Base-by-base conservation (phyloP, 2,329 filamentous ascomycete genomes). In the Cladosporium austrohemisphaericum region DNA sequence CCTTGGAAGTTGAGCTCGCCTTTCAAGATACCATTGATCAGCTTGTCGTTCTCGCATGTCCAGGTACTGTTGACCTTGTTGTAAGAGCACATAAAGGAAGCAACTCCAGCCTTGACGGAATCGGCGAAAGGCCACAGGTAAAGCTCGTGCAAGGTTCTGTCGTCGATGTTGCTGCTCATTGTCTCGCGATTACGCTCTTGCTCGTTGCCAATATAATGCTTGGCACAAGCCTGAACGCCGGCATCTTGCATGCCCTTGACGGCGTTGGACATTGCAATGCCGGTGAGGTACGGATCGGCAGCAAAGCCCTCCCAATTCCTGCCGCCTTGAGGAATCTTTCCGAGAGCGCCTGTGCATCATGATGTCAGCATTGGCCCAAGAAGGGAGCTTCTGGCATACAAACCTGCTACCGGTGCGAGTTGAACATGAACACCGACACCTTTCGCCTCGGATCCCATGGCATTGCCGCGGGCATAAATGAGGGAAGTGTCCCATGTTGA, bases 401-500 rank as follows among this genome's bases (percentile, higher is more conserved):
- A 11, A 1, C 86, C 86, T 50, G 88, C 82, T 0, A 88, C 87
- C 2, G 89, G 89, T 0, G 88, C 89, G 36, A 94, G 75, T 60
- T 85, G 78, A 43, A 87, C 80, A 63, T 85, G 86, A 44, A 86
- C 77, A 53, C 85, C 88, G 70, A 93, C 93, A 55, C 71, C 83
- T 43, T 80, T 77, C 14, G 86, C 85, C 68, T 93, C 88, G 23
- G 77, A 68, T 0, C 81, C 91, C 60, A 93, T 83, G 0, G 85
- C 87, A 57, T 80, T 82, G 5, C 91, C 91, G 33, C 88, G 83
- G 54, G 80, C 73, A 60, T 87, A 89, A 83, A 96, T 94, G 41
- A 95, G 71, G 22, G 86, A 79, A 57, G 83, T 86, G 66, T 90
- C 93, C 85, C 88, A 96, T 0, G 90, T 95, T 0, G 91, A 88